Evolutionary conservation across 495 filamentous ascomycete genomes (phyloP).

Genomic region (Physcia stellaris): DNA sequence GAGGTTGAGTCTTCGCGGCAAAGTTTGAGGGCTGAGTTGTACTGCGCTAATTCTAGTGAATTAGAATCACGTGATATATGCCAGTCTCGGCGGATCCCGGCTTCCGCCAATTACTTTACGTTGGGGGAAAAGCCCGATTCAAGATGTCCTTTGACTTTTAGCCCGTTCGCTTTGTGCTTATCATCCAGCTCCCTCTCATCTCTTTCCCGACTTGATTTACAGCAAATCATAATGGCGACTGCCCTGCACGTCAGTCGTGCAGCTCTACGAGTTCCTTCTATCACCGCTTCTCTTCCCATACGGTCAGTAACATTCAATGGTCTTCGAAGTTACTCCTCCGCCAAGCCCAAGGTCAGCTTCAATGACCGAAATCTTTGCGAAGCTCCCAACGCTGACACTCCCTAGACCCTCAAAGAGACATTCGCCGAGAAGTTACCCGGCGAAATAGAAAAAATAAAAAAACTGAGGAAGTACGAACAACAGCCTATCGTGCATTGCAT

Average conservation of each 20-base stretch:
- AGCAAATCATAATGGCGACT: conserved; percentile 49
- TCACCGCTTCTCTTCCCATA: conserved; percentile 46
- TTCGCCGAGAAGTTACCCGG: conserved; percentile 90
- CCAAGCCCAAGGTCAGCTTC: conserved; percentile 63
- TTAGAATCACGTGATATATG: too few relatives aligned
- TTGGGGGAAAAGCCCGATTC: too few relatives aligned
- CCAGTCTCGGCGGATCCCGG: too few relatives aligned
- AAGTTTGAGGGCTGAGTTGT: too few relatives aligned
- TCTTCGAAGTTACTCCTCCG: conserved; percentile 73
- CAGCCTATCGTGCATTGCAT: neutral
- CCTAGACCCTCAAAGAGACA: conserved; percentile 90
- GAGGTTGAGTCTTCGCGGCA: too few relatives aligned
- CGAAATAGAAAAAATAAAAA: conserved; percentile 98
- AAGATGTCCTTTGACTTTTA: too few relatives aligned
- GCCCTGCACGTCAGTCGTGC: conserved; percentile 62
- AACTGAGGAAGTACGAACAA: conserved; percentile 69
- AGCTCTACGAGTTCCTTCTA: conserved; percentile 58
- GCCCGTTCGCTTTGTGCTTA: too few relatives aligned
- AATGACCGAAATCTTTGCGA: conserved; percentile 11
- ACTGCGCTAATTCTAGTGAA: too few relatives aligned
- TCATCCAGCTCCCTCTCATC: conserved; percentile 1
- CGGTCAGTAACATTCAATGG: conserved; percentile 56
- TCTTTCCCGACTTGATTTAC: conserved; percentile 16
- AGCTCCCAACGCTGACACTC: conserved; percentile 18
- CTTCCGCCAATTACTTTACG: too few relatives aligned